These are phyloP conservation scores for Solanum paucissectum DNA, from an alignment of 257 asterid species.

Conservation along the genomic window DNA sequence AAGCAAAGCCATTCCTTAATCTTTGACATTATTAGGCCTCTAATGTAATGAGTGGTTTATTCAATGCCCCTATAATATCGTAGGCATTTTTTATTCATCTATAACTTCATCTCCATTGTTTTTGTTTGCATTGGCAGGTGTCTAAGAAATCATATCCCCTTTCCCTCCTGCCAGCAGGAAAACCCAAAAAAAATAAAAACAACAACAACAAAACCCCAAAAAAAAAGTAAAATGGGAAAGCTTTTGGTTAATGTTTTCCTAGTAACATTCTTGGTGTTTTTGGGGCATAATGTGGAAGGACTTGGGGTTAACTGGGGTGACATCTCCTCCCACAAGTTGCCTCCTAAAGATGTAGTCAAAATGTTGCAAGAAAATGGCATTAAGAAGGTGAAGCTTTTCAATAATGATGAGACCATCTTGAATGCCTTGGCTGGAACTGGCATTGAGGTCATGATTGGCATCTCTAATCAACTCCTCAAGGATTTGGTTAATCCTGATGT, in stretches of 20 bases:
- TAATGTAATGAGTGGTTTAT: background rate
- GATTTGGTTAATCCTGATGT: background rate
- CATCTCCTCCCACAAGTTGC: slow-evolving; percentile 14
- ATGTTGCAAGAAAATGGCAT: slow-evolving; percentile 27
- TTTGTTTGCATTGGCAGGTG: background rate
- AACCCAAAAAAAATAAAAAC: background rate
- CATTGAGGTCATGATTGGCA: slow-evolving; percentile 28
- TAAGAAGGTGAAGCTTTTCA: slow-evolving; percentile 27
- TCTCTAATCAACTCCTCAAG: slow-evolving; percentile 15
- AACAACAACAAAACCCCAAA: background rate
- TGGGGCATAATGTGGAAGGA: slow-evolving; percentile 8
- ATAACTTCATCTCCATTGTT: background rate
- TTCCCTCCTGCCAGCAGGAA: background rate
- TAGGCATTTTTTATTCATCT: background rate
- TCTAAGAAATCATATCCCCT: background rate
- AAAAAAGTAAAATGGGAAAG: background rate
- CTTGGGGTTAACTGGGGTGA: slow-evolving; percentile 33
- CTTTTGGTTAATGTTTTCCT: background rate
- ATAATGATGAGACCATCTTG: slow-evolving; percentile 10
- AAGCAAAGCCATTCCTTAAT: background rate
- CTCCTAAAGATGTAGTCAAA: slow-evolving; percentile 21
- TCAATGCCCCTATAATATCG: background rate
- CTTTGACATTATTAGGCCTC: background rate
- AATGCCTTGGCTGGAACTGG: slow-evolving; percentile 36
- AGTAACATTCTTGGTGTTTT: background rate